phyloP scores from a whole-genome alignment of 1,284 basidiomycete species.

The Boletellus sp. region DNA sequence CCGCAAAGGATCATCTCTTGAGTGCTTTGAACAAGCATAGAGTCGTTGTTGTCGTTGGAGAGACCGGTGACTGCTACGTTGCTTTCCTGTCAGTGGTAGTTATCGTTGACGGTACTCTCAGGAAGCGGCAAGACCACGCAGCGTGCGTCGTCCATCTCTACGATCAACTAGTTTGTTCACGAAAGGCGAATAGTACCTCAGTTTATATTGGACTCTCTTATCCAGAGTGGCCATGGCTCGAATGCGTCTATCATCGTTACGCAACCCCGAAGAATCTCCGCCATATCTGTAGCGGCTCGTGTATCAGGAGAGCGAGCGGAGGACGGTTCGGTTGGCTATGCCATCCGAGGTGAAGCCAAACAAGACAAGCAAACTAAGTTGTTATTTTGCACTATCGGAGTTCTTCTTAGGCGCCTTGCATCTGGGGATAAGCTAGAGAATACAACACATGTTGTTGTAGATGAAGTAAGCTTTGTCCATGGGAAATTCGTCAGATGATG shows the following conservation, averaged over 20 bases:
- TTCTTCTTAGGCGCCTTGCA: constrained; percentile 79
- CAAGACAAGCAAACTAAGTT: constrained; percentile 67
- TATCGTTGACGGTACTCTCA: constrained; percentile 24
- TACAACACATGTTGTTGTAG: constrained; percentile 86
- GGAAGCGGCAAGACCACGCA: constrained; percentile 92
- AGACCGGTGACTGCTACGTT: constrained; percentile 53
- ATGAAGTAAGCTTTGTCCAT: constrained; percentile 58
- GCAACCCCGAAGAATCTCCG: constrained; percentile 87
- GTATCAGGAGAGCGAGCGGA: constrained; percentile 85
- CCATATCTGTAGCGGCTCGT: constrained; percentile 85
- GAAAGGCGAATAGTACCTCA: constrained; percentile 64
- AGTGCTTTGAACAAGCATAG: constrained; percentile 55
- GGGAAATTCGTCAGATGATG: neutral
- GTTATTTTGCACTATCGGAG: constrained; percentile 92
- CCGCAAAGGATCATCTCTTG: constrained; percentile 64
- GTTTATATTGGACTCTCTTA: constrained; percentile 84
- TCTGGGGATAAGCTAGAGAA: constrained; percentile 68
- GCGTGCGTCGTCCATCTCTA: constrained; percentile 37
- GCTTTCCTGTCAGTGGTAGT: neutral
- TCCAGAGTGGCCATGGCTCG: constrained; percentile 59
- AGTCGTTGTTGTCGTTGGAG: constrained; percentile 81
- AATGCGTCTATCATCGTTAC: constrained; percentile 82
- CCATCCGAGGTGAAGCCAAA: constrained; percentile 86
- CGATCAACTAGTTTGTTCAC: neutral
- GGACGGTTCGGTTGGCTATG: constrained; percentile 84